These are phyloP conservation scores for Torulaspora quercuum DNA, from an alignment of 805 yeast species.

Conservation along the genomic window DNA sequence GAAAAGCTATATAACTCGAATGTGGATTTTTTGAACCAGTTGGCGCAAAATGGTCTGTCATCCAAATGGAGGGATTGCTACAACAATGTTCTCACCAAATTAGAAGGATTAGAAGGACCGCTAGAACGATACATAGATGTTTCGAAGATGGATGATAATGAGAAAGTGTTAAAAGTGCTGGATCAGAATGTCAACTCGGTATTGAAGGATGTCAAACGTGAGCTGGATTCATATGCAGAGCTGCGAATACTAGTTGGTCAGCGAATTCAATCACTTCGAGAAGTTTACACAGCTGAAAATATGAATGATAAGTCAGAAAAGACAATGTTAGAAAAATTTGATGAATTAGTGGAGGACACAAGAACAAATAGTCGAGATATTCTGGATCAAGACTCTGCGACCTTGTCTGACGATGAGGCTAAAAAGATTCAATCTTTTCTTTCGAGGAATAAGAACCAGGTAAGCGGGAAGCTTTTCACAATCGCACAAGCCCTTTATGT, in stretches of 20 bases:
- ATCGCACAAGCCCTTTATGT: conserved; percentile 30
- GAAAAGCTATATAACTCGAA: conserved; percentile 44
- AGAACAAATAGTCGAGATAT: conserved; percentile 19
- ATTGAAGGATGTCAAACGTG: conserved; percentile 21
- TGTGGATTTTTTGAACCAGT: conserved; percentile 38
- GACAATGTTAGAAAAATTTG: conserved; percentile 28
- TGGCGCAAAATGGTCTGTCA: conserved; percentile 43
- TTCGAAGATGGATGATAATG: conserved; percentile 8
- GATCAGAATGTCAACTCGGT: conserved; percentile 17
- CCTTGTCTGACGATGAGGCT: conserved; percentile 12
- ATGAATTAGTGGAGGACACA: conserved; percentile 22
- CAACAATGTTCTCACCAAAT: conserved; percentile 20
- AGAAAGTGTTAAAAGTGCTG: conserved; percentile 13
- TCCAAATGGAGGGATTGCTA: conserved; percentile 42
- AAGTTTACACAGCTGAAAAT: conserved; percentile 13
- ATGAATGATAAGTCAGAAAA: conserved; percentile 26
- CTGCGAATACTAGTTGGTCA: conserved; percentile 14
- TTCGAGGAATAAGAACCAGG: conserved; percentile 15
- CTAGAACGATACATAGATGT: conserved; percentile 21
- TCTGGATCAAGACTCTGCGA: conserved; percentile 19
- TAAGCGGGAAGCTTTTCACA: conserved; percentile 23
- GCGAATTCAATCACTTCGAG: conserved; percentile 11
- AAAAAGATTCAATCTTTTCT: conserved; percentile 9
- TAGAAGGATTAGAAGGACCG: conserved; percentile 18
- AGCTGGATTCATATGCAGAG: conserved; percentile 19